Conservation (phyloP, 768 basidiomycete species). For the Cystofilobasidium bisporidii region DNA sequence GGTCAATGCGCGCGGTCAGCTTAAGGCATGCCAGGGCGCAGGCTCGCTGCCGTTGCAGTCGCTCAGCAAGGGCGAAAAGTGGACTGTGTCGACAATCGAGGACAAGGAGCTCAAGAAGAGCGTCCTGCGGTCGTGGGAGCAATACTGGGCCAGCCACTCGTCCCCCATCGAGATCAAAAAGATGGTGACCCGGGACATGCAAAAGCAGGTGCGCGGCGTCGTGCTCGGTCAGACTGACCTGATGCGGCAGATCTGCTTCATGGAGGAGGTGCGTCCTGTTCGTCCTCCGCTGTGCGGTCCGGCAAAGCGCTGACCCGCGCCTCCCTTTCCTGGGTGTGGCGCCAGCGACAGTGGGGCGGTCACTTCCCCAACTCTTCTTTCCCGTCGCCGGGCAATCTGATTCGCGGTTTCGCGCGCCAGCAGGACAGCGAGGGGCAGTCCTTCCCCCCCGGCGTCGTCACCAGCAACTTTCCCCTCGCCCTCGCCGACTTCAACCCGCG, state of each 20-base stretch:
- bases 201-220: slow-evolving; percentile 3
- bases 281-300: not conserved
- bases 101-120: slow-evolving; percentile 11
- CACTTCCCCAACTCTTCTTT: slow-evolving; percentile 1
- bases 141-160: not conserved
- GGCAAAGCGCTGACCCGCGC: no score
- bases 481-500: not conserved
- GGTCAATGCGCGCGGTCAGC: not conserved
- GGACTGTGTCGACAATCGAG: slow-evolving; percentile 4
- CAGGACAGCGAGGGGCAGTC: not conserved
- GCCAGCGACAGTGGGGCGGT: slow-evolving; percentile 1
- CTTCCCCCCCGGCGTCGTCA: not conserved
- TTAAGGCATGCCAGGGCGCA: slow-evolving; percentile 11
- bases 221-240: not conserved
- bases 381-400: not conserved
- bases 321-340: no score
- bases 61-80: slow-evolving; percentile 13
- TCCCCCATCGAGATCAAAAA: not conserved
- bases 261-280: not conserved
- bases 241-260: not conserved
- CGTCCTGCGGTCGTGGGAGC: not conserved
- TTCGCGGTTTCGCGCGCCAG: not conserved
- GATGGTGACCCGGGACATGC: slow-evolving; percentile 1
- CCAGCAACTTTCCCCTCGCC: not conserved
- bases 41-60: not conserved